phyloP scores from a whole-genome alignment of 306 rosid species.

The Betula pendula region DNA sequence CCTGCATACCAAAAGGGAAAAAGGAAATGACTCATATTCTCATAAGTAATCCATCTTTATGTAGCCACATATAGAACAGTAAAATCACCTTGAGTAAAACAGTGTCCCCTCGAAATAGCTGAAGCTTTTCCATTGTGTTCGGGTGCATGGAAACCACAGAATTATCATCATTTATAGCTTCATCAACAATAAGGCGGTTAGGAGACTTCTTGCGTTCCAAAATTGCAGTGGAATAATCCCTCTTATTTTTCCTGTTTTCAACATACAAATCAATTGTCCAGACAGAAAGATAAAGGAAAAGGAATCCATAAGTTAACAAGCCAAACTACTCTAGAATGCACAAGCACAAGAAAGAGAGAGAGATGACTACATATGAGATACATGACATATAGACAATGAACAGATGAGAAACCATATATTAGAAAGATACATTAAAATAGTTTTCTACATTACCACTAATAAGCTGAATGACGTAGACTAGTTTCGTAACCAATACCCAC shows the following conservation, averaged over 20 bases:
- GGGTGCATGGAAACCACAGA: constrained; percentile 61
- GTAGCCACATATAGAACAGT: background rate
- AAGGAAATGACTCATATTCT: background rate
- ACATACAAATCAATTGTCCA: background rate
- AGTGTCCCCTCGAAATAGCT: constrained; percentile 56
- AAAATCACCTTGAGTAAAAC: constrained; percentile 51
- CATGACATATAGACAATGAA: background rate
- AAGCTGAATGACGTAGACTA: background rate
- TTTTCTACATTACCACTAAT: background rate
- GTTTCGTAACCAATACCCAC: background rate
- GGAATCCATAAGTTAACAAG: background rate
- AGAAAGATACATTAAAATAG: background rate
- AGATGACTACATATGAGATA: background rate
- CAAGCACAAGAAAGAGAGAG: background rate
- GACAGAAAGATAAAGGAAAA: background rate
- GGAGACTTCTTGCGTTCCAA: constrained; percentile 69
- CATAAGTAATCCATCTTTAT: background rate
- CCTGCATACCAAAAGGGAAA: constrained; percentile 31
- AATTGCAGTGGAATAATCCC: constrained; percentile 61
- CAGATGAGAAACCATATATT: background rate
- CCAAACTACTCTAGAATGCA: constrained; percentile 4
- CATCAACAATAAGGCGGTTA: constrained; percentile 64
- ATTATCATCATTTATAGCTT: constrained; percentile 58
- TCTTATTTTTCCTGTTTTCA: constrained; percentile 48
- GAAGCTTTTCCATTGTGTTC: constrained; percentile 58